Percentiles rank a stretch among this genome's conserved stretches.
Evolutionary conservation across 2,329 filamentous ascomycete species (phyloP).

Genomic region (Thielaviopsis musarum): DNA sequence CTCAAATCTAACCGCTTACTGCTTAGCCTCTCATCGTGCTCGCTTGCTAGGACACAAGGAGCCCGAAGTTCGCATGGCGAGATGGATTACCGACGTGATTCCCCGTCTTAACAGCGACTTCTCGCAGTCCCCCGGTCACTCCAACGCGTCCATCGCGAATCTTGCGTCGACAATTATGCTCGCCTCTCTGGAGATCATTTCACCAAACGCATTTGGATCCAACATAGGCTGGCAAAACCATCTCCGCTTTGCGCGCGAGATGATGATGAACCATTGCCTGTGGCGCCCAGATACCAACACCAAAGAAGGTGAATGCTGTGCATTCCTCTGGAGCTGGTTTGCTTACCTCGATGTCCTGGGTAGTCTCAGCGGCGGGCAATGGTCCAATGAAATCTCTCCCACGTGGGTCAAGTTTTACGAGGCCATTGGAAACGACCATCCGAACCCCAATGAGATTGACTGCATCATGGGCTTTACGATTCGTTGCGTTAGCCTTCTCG

Average conservation of each 20-base stretch:
- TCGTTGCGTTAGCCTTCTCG: conserved; percentile 32
- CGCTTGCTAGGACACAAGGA: conserved; percentile 57
- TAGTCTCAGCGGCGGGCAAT: conserved; percentile 43
- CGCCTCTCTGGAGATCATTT: conserved; percentile 67
- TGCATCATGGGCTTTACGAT: conserved; percentile 48
- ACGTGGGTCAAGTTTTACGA: conserved; percentile 34
- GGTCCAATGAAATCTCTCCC: conserved; percentile 30
- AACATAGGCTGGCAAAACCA: conserved; percentile 68
- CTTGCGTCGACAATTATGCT: conserved; percentile 75
- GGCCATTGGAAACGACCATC: conserved; percentile 30
- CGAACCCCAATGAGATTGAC: conserved; percentile 52
- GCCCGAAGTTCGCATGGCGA: conserved; percentile 59
- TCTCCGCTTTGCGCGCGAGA: conserved; percentile 55
- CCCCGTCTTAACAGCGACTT: conserved; percentile 24
- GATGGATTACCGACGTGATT: conserved; percentile 67
- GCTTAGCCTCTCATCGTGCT: conserved; percentile 56
- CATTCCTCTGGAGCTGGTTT: conserved; percentile 69
- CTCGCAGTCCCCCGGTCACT: background rate
- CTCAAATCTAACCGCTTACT: background rate
- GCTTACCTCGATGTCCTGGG: conserved; percentile 71
- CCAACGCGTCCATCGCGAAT: conserved; percentile 25
- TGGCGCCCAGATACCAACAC: conserved; percentile 10
- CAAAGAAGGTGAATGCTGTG: conserved; percentile 31
- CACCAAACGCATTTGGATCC: conserved; percentile 66
- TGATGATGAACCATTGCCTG: conserved; percentile 40